A percentile compares a stretch with the other conserved stretches of the same genome.
Conservation (phyloP, 805 yeast species). For the Starmera dryadoides region DNA sequence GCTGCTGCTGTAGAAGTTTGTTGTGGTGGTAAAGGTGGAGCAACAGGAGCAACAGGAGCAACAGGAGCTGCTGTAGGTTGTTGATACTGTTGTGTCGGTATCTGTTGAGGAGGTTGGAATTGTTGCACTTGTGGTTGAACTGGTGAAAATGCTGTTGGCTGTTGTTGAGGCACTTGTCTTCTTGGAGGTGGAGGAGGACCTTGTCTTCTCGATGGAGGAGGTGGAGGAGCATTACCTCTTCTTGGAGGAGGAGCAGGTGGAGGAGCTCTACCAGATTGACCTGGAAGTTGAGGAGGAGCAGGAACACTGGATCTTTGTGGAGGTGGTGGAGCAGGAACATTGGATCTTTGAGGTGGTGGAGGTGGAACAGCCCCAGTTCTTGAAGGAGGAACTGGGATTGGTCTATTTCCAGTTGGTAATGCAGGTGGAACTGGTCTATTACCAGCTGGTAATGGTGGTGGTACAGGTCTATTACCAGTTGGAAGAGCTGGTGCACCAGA, state of each 20-base stretch:
- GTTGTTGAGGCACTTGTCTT: constrained; percentile 2
- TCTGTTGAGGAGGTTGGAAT: constrained; percentile 10
- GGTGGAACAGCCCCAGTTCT: constrained; percentile 3
- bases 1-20: constrained; percentile 19
- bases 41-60: constrained; percentile 14
- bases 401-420: constrained; percentile 5
- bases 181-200: constrained; percentile 16
- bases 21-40: constrained; percentile 15
- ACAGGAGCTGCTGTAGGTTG: constrained; percentile 15
- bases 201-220: constrained; percentile 16
- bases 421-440: constrained; percentile 17
- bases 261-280: constrained; percentile 24
- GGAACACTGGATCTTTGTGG: constrained; percentile 3
- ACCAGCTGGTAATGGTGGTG: constrained; percentile 12
- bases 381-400: constrained; percentile 5
- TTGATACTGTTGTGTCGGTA: constrained; percentile 17
- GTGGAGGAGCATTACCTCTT: constrained; percentile 14
- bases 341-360: constrained; percentile 4
- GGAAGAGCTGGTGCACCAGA: constrained; percentile 10
- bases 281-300: constrained; percentile 22
- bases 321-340: constrained; percentile 1
- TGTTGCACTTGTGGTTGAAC: constrained; percentile 13
- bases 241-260: constrained; percentile 10
- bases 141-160: constrained; percentile 11
- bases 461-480: constrained; percentile 7